Evolutionary conservation across 192 early-diverging fungal genomes (phyloP), one percentile per base, ranked within the genome.

Genomic region (Backusella morwellensis): DNA sequence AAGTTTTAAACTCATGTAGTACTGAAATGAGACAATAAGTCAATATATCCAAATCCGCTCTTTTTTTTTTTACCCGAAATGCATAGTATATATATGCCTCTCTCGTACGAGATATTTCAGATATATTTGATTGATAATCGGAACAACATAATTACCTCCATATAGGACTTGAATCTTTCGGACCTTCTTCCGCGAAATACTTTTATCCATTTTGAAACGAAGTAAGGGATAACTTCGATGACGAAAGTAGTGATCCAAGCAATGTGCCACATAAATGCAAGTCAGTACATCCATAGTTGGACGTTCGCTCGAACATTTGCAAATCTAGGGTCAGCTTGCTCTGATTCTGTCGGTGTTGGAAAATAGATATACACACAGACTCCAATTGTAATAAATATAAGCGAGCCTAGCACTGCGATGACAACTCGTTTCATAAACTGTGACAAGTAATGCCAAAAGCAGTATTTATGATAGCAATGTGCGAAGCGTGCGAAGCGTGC

Each of bases 231-330:
- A 4, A 76, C 29, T 71, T 81, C 80, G 44, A 81, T 71, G 40
- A 78, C 36, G n/a, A 81, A 32, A 15, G 67, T 71, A 44, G 76
- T 81, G 19, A 78, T 29, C 80, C 80, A 81, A 6, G 72, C 73
- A 50, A 77, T 78, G 36, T 70, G 73, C 80, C 80, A 77, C 72
- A 81, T 81, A 29, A 81, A 70, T 15, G 80, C 80, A 2, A 76
- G 63, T 76, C 80, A 81, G 41, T 72, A 77, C 72, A 81, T 74
- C 80, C 80, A 81, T 8, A 66, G 50, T 26, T 77, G 80, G 40
- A 81, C 72, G 26, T 81, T 77, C 44, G 29, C 70, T 21, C 80
- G 72, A 17, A 77, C 36, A 35, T 81, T 77, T 9, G 50, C 6
- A 29, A 75, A 77, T 7, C 21, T n/a, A 3, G 72, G 71, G 19